Base-by-base conservation (phyloP, 805 yeast species). In the Priceomyces fermenticarens region DNA sequence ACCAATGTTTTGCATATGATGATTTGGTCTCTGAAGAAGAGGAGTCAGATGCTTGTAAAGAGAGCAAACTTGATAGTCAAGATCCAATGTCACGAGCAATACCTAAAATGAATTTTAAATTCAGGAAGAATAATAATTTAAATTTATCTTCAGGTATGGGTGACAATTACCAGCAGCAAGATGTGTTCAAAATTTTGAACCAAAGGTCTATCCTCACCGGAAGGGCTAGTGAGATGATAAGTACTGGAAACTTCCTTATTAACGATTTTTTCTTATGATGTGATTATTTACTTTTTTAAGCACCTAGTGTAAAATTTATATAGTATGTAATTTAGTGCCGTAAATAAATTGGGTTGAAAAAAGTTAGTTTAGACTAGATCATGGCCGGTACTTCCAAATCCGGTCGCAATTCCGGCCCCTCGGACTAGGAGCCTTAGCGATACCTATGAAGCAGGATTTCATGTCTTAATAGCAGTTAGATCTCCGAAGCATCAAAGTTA, bases 161-260 rank as follows among this genome's bases (percentile, higher is more conserved):
- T 29, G 45, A 47, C 13, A 45, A 47, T 32, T 42, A 44, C 20
- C 43, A 41, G 15, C 51, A 51, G 5, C 49, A 60, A 39, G 67
- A 66, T 38, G 49, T 63, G 25, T 55, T 53, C 37, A 62, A 57
- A 48, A 54, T 65, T 31, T 54, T 70, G 48, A 70, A 66, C 44
- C 60, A 59, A 38, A 50, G 62, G 38, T 61, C 68, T 30, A 56
- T 69, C 36, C 48, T 68, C 32, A 52, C 64, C 25, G 74, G 74
- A 35, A 64, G 59, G 46, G 71, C 72, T 39, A 65, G 70, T 42
- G 74, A 69, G 53, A 70, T 69, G 70, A 63, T 70, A 40, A 62
- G 73, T 38, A 57, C 66, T 23, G 65, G 70, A 17, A 67, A 61
- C 35, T 65, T 70, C 42, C 51, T 69, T 46, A 63, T 70, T 47